Base-by-base conservation (phyloP, 352 stramenopile genomes). In the Pilasporangium apinafurcum region DNA sequence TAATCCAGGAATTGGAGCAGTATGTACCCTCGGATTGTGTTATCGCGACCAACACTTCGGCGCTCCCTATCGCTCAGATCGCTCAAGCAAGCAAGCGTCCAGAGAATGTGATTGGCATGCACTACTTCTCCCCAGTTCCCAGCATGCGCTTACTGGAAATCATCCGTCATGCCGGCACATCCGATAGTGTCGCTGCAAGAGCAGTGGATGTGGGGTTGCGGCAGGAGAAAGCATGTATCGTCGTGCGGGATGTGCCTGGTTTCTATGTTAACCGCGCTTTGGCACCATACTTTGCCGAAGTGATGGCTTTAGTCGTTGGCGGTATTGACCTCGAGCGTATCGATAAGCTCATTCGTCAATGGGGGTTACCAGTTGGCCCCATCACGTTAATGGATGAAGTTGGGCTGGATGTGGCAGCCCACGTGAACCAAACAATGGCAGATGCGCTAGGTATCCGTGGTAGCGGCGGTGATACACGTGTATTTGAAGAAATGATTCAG, bases 181-280 rank as follows among this genome's bases (percentile, higher is more conserved):
- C 73, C 24, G 79, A 96, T 29, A 65, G 78, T 32, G 85, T 87
- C 12, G 84, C 83, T 27, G 84, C 91, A 10, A 90, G 85, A 28
- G 95, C 95, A 13, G 90, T 98, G 51, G 84, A 97, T 34, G 78
- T 98, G 37, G 96, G 95, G 44, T 88, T 92, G n/a, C 93, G 95
- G 60, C 95, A 98, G 68, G 95, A 95, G 20, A 99, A 99, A 72
- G 98, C 94, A 4, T 95, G 83, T 47, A 97, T 99, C 27, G 80
- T 97, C 35, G 94, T 98, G 36, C 98, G 98, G 71, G 96, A 99
- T 68, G 94, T 98, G 1, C 94, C 96, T 16, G 96, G 96, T 30
- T 99, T 99, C 62, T 98, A 98, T 59, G 96, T 99, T n/a, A 99
- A 99, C 73, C 81, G 96, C 24, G 98, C 89, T 62, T 76, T 99